Evolutionary conservation across 768 basidiomycete species (phyloP).

Genomic region (Agrocybe chaxingu): DNA sequence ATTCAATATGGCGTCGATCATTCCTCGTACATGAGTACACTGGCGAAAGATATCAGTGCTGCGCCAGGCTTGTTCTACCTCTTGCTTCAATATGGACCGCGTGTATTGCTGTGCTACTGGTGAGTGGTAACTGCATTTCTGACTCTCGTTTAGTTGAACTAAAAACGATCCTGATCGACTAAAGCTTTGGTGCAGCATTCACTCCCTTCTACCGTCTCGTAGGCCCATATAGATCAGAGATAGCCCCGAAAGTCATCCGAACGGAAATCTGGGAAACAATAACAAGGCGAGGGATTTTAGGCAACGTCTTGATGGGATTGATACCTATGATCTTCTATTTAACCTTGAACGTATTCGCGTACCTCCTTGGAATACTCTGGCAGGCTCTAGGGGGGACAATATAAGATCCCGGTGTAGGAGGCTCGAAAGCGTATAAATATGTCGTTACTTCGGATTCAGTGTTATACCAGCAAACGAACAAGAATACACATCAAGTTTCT

Average conservation of each 20-base stretch:
- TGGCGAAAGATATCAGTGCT: constrained; percentile 56
- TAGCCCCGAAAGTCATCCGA: constrained; percentile 41
- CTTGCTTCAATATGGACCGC: constrained; percentile 45
- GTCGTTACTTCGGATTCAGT: not conserved
- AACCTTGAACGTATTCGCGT: constrained; percentile 6
- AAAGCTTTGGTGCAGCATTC: constrained; percentile 57
- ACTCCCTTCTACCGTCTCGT: constrained; percentile 55
- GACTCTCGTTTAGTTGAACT: not conserved
- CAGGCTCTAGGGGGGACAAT: constrained; percentile 1
- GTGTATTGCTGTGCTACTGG: constrained; percentile 54
- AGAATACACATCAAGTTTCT: too few species aligned
- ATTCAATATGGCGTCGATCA: constrained; percentile 64
- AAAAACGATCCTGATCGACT: not conserved
- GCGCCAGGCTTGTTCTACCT: constrained; percentile 47
- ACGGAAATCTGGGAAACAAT: constrained; percentile 64
- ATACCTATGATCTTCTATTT: constrained; percentile 48
- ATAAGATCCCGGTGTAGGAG: not conserved
- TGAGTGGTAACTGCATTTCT: constrained; percentile 20
- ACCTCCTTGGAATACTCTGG: constrained; percentile 7
- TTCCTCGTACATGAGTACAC: constrained; percentile 50
- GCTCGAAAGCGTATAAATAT: not conserved
- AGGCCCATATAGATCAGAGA: constrained; percentile 43
- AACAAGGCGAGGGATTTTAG: constrained; percentile 46
- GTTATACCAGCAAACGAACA: too few species aligned
- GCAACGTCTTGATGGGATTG: constrained; percentile 58